Conservation (phyloP, 331 rosid genomes). For the Acacia concinna region DNA sequence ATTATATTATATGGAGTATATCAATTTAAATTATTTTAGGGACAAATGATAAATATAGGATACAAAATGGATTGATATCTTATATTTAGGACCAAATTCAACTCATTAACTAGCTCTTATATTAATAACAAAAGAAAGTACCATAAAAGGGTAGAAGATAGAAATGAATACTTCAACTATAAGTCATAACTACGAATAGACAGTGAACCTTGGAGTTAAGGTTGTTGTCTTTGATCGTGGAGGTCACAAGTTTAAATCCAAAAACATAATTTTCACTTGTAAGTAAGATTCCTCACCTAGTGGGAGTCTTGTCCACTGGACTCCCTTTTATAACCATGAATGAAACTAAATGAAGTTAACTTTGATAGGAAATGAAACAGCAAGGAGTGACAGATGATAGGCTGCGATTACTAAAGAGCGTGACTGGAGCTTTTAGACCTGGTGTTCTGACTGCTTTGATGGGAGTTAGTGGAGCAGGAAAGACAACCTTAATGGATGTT, state of each 20-base stretch:
- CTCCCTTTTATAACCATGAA: neutral
- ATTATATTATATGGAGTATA: too few species aligned
- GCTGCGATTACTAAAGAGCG: slow-evolving; percentile 74
- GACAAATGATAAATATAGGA: neutral
- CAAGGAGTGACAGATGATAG: slow-evolving; percentile 74
- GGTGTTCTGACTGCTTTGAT: slow-evolving; percentile 89
- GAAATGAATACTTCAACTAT: neutral
- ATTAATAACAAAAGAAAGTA: neutral
- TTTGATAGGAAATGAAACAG: slow-evolving; percentile 73
- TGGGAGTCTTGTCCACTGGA: too few species aligned
- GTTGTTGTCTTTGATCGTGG: too few species aligned
- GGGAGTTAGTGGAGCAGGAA: slow-evolving; percentile 99
- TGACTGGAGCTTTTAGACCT: slow-evolving; percentile 91
- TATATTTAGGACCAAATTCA: neutral
- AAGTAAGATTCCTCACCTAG: too few species aligned
- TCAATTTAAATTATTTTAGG: too few species aligned
- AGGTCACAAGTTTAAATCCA: too few species aligned
- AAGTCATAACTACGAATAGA: too few species aligned
- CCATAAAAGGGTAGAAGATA: neutral
- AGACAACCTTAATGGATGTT: slow-evolving; percentile 98
- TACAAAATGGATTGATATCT: too few species aligned
- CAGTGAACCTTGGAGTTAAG: too few species aligned
- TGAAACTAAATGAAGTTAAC: neutral
- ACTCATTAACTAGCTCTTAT: too few species aligned
- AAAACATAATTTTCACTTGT: too few species aligned